Percentiles rank a stretch among this genome's conserved stretches.
Evolutionary conservation across 192 early-diverging fungal species (phyloP).

Genomic region (Entophlyctis luteolus): DNA sequence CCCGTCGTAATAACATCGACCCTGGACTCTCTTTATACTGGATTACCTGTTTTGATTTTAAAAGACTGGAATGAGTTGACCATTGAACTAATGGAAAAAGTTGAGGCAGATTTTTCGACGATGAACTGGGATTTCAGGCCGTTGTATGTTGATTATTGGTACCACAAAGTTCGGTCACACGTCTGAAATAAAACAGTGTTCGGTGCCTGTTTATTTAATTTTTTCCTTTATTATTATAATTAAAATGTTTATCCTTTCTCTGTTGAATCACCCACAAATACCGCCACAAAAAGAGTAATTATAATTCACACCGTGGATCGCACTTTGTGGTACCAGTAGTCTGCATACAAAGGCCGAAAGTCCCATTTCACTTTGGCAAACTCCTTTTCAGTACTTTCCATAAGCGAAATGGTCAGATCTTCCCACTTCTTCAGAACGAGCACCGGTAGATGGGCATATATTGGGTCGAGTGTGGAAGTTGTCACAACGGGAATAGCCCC

Average conservation of each 20-base stretch:
- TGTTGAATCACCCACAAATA: too few species aligned
- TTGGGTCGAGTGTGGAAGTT: neutral
- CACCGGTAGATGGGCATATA: neutral
- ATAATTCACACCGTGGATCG: too few species aligned
- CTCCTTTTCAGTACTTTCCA: neutral
- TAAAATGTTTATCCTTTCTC: neutral
- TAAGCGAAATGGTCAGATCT: neutral
- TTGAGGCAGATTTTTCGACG: neutral
- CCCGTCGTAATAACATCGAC: slow-evolving; percentile 1
- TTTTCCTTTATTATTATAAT: neutral
- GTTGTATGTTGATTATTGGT: neutral
- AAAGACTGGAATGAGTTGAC: neutral
- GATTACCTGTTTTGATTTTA: slow-evolving; percentile 2
- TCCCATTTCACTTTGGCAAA: neutral
- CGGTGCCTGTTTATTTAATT: neutral
- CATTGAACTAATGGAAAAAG: neutral
- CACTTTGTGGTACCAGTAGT: neutral
- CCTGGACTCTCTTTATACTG: slow-evolving; percentile 1
- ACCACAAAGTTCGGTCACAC: neutral
- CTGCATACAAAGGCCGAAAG: neutral
- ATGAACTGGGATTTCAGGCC: neutral
- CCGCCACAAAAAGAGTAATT: too few species aligned
- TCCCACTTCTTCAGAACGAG: neutral
- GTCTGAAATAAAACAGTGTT: too few species aligned
- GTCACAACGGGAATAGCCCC: slow-evolving; percentile 1